A percentile compares a stretch with the other conserved stretches of the same genome.
phyloP scores from a whole-genome alignment of 441 rosid genomes.

The Erodium moschatum region DNA sequence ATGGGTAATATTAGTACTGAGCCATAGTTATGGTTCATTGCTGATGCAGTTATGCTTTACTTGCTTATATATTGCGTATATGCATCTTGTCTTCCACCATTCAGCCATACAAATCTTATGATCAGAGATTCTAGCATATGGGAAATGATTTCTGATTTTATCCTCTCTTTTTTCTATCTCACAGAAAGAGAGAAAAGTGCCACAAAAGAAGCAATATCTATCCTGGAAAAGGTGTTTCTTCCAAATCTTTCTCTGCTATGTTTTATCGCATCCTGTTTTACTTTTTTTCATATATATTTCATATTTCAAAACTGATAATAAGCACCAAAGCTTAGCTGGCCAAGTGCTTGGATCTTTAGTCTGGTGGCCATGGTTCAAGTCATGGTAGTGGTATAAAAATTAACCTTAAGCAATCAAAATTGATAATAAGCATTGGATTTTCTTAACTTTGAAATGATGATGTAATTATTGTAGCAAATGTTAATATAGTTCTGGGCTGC shows the following conservation, averaged over 20 bases:
- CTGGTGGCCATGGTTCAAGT: too few relatives aligned
- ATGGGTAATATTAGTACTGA: background rate
- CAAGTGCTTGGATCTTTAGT: too few relatives aligned
- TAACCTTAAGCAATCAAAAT: too few relatives aligned
- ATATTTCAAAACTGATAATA: background rate
- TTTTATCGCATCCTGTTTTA: background rate
- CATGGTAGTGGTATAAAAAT: too few relatives aligned
- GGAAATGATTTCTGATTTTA: background rate
- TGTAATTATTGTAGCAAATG: background rate
- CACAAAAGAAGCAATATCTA: constrained; percentile 69
- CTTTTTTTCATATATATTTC: background rate
- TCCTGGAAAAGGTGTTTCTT: constrained; percentile 49
- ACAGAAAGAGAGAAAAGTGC: constrained; percentile 88
- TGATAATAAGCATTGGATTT: too few relatives aligned
- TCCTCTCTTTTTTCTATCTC: constrained; percentile 5
- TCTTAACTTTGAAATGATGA: background rate
- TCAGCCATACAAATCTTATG: background rate
- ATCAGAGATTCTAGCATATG: background rate
- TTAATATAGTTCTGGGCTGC: background rate
- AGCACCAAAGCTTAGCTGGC: background rate
- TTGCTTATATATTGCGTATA: background rate
- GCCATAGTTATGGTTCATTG: background rate
- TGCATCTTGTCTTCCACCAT: background rate
- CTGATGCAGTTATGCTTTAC: background rate
- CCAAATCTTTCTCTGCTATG: background rate